Evolutionary conservation across 2,329 filamentous ascomycete genomes (phyloP).

Genomic region (Ascochyta koolunga): DNA sequence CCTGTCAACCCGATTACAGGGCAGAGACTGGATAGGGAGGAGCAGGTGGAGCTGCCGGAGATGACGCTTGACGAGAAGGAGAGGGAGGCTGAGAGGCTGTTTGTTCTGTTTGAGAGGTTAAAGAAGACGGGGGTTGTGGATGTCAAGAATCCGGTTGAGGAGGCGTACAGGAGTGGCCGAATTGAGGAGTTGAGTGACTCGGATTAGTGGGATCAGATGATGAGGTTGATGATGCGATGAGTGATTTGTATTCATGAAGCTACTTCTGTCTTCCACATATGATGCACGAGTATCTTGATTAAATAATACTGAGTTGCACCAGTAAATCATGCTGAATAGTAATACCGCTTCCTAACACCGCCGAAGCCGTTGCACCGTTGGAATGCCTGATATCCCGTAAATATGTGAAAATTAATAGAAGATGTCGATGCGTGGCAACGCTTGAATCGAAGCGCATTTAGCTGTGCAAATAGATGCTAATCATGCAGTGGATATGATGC

Average conservation of each 20-base stretch:
- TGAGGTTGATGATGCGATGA: background rate
- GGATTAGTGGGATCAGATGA: conserved; percentile 18
- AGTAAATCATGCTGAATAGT: too few species aligned
- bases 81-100: conserved; percentile 84
- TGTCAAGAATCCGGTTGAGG: conserved; percentile 78
- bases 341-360: too few species aligned
- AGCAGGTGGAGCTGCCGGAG: conserved; percentile 63
- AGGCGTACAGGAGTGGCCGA: conserved; percentile 71
- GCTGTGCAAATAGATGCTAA: background rate
- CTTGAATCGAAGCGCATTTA: background rate
- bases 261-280: background rate
- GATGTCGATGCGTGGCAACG: background rate
- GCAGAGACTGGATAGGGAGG: conserved; percentile 75
- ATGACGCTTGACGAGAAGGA: conserved; percentile 95
- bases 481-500: background rate
- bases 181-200: conserved; percentile 71
- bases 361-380: too few species aligned
- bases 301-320: too few species aligned
- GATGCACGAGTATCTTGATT: background rate
- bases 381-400: too few species aligned
- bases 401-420: too few species aligned
- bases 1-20: conserved; percentile 85
- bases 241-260: background rate
- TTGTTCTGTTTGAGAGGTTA: conserved; percentile 85
- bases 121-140: conserved; percentile 77